Conservation (phyloP, 148 eudicot genomes). For the Fagopyrum esculentum region DNA sequence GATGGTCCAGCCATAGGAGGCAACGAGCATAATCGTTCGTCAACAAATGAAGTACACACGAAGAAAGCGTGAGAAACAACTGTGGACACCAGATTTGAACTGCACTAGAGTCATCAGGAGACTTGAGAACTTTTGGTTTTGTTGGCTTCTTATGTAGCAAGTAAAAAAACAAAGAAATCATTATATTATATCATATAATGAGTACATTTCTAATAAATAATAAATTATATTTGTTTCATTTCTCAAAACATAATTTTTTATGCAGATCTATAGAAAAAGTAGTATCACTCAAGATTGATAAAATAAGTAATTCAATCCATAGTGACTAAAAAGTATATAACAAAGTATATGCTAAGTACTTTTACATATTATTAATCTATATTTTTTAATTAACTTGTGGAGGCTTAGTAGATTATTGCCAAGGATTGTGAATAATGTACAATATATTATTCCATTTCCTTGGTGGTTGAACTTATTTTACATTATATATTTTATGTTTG, state of each 20-base stretch:
- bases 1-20: too few relatives aligned
- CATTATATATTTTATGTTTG: too few relatives aligned
- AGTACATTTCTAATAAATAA: neutral
- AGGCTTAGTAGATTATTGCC: neutral
- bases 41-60: too few relatives aligned
- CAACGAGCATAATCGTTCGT: too few relatives aligned
- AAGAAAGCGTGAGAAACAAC: too few relatives aligned
- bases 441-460: neutral
- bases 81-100: too few relatives aligned
- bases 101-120: too few relatives aligned
- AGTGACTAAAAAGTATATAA: neutral
- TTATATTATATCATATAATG: too few relatives aligned
- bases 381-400: neutral
- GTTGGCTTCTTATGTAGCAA: too few relatives aligned
- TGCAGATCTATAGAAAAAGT: neutral
- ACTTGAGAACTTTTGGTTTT: too few relatives aligned
- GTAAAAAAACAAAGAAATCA: too few relatives aligned
- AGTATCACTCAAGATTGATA: neutral
- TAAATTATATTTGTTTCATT: neutral
- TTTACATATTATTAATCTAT: neutral
- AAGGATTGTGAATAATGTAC: neutral
- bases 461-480: neutral
- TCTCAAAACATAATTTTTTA: neutral
- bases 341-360: neutral
- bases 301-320: neutral